Evolutionary conservation across 2,329 filamentous ascomycete species (phyloP), one percentile per base, ranked within the genome.

Genomic region (Aspergillus brasiliensis): DNA sequence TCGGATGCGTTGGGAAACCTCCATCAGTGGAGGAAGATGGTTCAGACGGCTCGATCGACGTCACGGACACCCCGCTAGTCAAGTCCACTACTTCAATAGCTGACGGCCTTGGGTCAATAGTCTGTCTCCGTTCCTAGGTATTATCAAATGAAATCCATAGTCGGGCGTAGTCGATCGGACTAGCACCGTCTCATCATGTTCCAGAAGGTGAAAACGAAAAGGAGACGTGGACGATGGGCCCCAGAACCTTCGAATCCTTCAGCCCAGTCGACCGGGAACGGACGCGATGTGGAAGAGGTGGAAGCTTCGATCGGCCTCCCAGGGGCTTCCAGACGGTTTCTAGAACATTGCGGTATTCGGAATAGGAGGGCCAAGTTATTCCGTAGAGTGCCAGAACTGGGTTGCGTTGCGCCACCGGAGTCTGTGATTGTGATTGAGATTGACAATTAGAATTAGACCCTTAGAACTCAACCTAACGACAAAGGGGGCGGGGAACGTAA

Each of bases 251-350:
- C n/a, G 25, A 61, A 53, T 31, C 51, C 37, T 54, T 58, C 37
- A 52, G 28, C 56, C 40, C 23, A 56, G 56, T 54, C 57, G 48
- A 31, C 57, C 54, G 56, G 56, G 58, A 51, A 56, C 44, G 48
- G 57, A 57, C n/a, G 56, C 54, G 47, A 61, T 46, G 59, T 63
- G 62, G 62, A 34, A 34, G 49, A 60, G 31, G 60, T 61, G 62
- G 62, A 72, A 71, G 64, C 67, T 73, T 69, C 66, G 60, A 65
- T 61, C 46, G 51, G 44, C 42, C 55, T 60, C 58, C 46, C 60
- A 57, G 51, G 60, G 58, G 54, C 54, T 75, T 75, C 73, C 67
- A 75, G 63, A 63, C 59, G 68, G 68, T 67, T 75, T 75, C 73
- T 74, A 75, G 73, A 75, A 75, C 57, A 49, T 52, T 23, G 17